These are phyloP conservation scores for Sistotremastrum niveocremeum DNA, from an alignment of 768 basidiomycete genomes.

Conservation along the genomic window DNA sequence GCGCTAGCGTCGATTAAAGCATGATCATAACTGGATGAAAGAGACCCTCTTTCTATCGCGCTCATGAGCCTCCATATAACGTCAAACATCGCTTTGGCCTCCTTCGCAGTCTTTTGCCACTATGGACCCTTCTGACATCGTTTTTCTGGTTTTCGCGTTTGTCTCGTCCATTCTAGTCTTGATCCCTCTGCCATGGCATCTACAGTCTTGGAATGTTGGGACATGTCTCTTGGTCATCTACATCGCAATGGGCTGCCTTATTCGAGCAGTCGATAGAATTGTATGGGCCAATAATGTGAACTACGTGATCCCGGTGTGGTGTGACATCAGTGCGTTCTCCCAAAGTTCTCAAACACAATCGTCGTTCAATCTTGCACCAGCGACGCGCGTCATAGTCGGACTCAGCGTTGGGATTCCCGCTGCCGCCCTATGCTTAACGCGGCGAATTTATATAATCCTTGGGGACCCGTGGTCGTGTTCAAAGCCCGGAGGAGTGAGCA, in stretches of 20 bases:
- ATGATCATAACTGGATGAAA: no score
- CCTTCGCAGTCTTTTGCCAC: no score
- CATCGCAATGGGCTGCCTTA: conserved; percentile 7
- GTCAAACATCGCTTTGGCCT: no score
- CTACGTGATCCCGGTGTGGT: conserved; percentile 30
- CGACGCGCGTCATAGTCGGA: conserved; percentile 33
- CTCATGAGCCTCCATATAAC: no score
- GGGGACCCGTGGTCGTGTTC: no score
- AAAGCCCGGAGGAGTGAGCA: no score
- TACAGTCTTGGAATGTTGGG: neutral
- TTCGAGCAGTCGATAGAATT: conserved; percentile 17
- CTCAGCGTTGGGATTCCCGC: conserved; percentile 30
- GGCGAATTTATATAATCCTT: no score
- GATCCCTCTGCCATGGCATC: neutral
- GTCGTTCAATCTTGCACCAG: conserved; percentile 14
- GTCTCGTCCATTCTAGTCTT: neutral
- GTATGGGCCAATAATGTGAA: conserved; percentile 22
- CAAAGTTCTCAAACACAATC: no score
- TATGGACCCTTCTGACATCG: neutral
- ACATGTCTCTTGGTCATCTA: neutral
- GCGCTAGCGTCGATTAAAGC: no score
- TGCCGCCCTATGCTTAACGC: conserved; percentile 14
- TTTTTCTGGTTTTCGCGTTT: neutral
- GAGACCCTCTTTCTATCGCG: no score
- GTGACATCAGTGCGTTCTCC: conserved; percentile 28